These are phyloP conservation scores for Russula vinacea DNA, from an alignment of 768 basidiomycete genomes.

Conservation along the genomic window DNA sequence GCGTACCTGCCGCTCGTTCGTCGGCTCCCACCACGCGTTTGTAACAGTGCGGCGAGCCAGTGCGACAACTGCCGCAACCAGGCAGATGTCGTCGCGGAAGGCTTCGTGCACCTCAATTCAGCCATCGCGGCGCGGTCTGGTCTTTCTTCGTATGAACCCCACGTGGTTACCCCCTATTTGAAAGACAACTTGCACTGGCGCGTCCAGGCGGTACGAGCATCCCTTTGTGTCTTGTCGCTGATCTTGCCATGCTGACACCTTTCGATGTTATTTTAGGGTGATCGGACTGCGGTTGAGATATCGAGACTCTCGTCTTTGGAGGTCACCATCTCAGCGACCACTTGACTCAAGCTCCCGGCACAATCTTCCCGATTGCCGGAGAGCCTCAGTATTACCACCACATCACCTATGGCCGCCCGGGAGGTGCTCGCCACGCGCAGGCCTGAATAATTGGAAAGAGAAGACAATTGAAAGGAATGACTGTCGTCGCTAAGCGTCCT, in stretches of 20 bases:
- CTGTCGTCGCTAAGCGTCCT: background rate
- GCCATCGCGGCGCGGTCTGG: conserved; percentile 33
- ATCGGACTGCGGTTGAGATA: conserved; percentile 1
- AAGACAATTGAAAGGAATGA: background rate
- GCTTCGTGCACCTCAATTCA: conserved; percentile 45
- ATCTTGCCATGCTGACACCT: background rate
- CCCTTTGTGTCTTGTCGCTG: background rate
- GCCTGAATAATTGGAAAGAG: conserved; percentile 8
- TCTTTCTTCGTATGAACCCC: conserved; percentile 38
- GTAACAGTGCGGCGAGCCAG: conserved; percentile 36
- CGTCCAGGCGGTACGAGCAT: conserved; percentile 26
- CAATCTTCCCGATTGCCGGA: conserved; percentile 21
- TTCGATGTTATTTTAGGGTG: background rate
- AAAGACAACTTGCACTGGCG: conserved; percentile 42
- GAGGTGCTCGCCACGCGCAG: conserved; percentile 11
- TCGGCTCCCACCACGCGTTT: conserved; percentile 46
- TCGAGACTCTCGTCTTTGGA: conserved; percentile 23
- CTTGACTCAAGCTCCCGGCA: conserved; percentile 8
- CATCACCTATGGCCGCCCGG: conserved; percentile 19
- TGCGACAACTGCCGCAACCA: conserved; percentile 43
- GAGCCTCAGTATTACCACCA: conserved; percentile 12
- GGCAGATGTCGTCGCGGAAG: conserved; percentile 37
- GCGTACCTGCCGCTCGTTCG: conserved; percentile 37
- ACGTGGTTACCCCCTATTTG: conserved; percentile 42
- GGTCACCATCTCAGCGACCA: conserved; percentile 18